phyloP scores from a whole-genome alignment of 2,329 filamentous ascomycete genomes.

The Triangularia verruculosa region DNA sequence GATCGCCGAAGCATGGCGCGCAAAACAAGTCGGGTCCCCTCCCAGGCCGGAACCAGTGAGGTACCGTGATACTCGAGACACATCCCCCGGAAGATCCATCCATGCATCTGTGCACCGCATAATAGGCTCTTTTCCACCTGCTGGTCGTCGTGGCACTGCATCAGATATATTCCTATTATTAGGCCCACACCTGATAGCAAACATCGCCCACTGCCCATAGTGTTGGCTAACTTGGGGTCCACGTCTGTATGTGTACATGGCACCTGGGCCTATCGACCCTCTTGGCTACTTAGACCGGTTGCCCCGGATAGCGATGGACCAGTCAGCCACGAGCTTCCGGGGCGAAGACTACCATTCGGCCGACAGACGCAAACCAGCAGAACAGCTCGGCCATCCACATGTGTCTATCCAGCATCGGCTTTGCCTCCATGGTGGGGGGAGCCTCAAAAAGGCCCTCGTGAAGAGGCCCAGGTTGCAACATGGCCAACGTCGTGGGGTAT shows the following conservation, averaged over 20 bases:
- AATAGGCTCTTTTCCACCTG: slow-evolving; percentile 14
- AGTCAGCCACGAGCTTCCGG: slow-evolving; percentile 12
- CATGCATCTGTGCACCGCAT: slow-evolving; percentile 21
- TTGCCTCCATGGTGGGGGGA: not conserved
- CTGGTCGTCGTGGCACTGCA: slow-evolving; percentile 29
- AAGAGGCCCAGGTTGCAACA: slow-evolving; percentile 10
- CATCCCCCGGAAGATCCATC: slow-evolving; percentile 24
- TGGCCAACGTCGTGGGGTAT: slow-evolving; percentile 2
- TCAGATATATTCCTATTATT: slow-evolving; percentile 28
- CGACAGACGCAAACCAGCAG: slow-evolving; percentile 14
- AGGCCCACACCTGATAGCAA: slow-evolving; percentile 23
- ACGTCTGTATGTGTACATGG: slow-evolving; percentile 23
- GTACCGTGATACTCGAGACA: slow-evolving; percentile 15
- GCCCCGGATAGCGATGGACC: slow-evolving; percentile 16
- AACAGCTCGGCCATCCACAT: not conserved
- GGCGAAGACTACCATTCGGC: slow-evolving; percentile 17
- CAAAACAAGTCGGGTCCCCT: slow-evolving; percentile 19
- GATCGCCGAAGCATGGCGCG: slow-evolving; percentile 13
- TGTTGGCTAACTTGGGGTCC: slow-evolving; percentile 26
- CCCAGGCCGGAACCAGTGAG: slow-evolving; percentile 16
- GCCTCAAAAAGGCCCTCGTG: slow-evolving; percentile 1
- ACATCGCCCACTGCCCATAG: slow-evolving; percentile 14
- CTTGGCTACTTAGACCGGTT: slow-evolving; percentile 23
- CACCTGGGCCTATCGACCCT: slow-evolving; percentile 12
- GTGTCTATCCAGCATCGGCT: not conserved